Percentiles rank a stretch among this genome's conserved stretches.
These are phyloP conservation scores for Wickerhamomyces xylosicus DNA, from an alignment of 805 yeast species.

Conservation along the genomic window DNA sequence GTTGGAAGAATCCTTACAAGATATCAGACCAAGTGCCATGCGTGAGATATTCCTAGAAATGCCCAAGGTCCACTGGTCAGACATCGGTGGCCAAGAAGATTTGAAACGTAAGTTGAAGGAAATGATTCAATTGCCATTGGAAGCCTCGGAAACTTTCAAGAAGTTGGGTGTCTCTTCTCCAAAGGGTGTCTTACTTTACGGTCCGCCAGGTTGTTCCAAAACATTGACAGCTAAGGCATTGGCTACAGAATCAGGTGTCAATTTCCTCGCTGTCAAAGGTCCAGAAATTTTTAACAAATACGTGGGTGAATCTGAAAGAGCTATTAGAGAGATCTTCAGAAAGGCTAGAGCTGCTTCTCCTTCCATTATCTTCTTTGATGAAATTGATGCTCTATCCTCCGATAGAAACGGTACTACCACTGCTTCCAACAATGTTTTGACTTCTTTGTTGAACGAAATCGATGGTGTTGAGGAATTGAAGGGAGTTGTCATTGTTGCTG, in stretches of 20 bases:
- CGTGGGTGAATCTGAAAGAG: slow-evolving; percentile 91
- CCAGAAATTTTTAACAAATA: slow-evolving; percentile 93
- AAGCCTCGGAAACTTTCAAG: slow-evolving; percentile 67
- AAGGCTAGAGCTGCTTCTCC: slow-evolving; percentile 95
- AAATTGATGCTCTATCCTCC: slow-evolving; percentile 86
- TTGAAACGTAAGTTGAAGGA: slow-evolving; percentile 76
- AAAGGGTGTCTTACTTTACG: slow-evolving; percentile 84
- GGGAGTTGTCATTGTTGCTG: slow-evolving; percentile 91
- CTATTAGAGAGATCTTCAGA: slow-evolving; percentile 86
- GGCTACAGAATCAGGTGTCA: slow-evolving; percentile 91
- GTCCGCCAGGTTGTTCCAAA: slow-evolving; percentile 98
- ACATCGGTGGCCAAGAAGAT: slow-evolving; percentile 90
- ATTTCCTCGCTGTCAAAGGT: slow-evolving; percentile 91
- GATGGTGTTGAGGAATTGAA: slow-evolving; percentile 95
- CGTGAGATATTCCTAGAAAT: slow-evolving; percentile 88
- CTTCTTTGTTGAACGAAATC: slow-evolving; percentile 85
- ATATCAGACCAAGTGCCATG: slow-evolving; percentile 95
- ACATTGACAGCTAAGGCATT: slow-evolving; percentile 91
- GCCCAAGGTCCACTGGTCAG: slow-evolving; percentile 90
- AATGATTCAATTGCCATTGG: slow-evolving; percentile 86
- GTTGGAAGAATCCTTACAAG: slow-evolving; percentile 60
- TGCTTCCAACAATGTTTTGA: slow-evolving; percentile 76
- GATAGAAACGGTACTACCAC: slow-evolving; percentile 48
- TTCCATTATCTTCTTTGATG: slow-evolving; percentile 90
- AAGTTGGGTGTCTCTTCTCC: slow-evolving; percentile 83